phyloP scores from a whole-genome alignment of 2,329 filamentous ascomycete species.

The Beauveria varroae region DNA sequence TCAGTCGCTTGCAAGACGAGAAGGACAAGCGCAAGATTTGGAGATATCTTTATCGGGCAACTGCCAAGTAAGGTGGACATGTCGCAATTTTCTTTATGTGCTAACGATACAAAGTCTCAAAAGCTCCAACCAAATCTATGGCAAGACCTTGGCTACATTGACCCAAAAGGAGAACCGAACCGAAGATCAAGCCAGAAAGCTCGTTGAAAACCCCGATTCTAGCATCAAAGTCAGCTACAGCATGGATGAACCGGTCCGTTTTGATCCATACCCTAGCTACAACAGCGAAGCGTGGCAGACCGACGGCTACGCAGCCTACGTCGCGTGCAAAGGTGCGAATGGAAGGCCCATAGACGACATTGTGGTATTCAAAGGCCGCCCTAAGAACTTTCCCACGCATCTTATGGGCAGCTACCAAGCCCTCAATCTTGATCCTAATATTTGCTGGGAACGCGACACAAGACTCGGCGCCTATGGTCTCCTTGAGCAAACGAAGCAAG shows the following conservation, averaged over 20 bases:
- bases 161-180: slow-evolving; percentile 31
- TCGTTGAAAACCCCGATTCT: slow-evolving; percentile 27
- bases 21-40: slow-evolving; percentile 36
- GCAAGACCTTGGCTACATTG: slow-evolving; percentile 44
- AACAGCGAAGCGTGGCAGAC: slow-evolving; percentile 54
- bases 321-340: slow-evolving; percentile 57
- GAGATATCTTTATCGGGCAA: slow-evolving; percentile 33
- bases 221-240: slow-evolving; percentile 29
- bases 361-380: slow-evolving; percentile 55
- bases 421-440: slow-evolving; percentile 51
- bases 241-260: slow-evolving; percentile 44
- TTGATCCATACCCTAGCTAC: slow-evolving; percentile 66
- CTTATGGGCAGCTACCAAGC: slow-evolving; percentile 56
- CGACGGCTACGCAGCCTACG: slow-evolving; percentile 48
- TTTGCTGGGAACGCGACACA: slow-evolving; percentile 63
- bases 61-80: slow-evolving; percentile 28
- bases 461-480: slow-evolving; percentile 62
- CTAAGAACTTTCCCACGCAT: slow-evolving; percentile 50
- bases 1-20: slow-evolving; percentile 30
- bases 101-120: slow-evolving; percentile 18
- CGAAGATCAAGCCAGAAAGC: slow-evolving; percentile 22
- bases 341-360: slow-evolving; percentile 55
- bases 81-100: slow-evolving; percentile 22
- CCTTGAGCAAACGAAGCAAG: slow-evolving; percentile 39
- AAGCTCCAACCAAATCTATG: slow-evolving; percentile 45